A percentile compares a stretch with the other conserved stretches of the same genome.
phyloP scores from a whole-genome alignment of 2,329 filamentous ascomycete species.

The Mariannaea sp. region DNA sequence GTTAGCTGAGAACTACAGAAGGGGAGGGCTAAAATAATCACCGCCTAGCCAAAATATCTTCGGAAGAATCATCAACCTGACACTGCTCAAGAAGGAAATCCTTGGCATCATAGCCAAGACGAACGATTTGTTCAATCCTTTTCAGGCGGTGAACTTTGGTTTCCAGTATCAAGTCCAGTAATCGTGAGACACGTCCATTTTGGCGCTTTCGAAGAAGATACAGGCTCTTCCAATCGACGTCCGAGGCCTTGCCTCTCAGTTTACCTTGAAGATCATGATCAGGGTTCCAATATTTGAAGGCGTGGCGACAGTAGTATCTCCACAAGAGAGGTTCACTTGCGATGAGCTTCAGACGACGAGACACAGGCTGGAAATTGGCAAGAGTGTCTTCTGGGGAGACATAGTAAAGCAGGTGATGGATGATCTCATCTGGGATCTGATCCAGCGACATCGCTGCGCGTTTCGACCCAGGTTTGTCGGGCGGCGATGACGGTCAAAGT shows the following conservation, averaged over 20 bases:
- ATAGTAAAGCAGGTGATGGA: conserved; percentile 76
- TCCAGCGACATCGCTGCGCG: conserved; percentile 46
- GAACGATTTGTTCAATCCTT: conserved; percentile 72
- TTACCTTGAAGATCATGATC: conserved; percentile 65
- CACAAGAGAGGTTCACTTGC: conserved; percentile 77
- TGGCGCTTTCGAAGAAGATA: conserved; percentile 61
- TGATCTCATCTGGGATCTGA: conserved; percentile 78
- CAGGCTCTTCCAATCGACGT: conserved; percentile 75
- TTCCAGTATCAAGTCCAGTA: conserved; percentile 72
- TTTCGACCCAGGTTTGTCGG: conserved; percentile 22
- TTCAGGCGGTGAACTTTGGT: conserved; percentile 71
- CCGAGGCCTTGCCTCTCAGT: conserved; percentile 55
- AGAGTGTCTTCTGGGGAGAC: conserved; percentile 61
- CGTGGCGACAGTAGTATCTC: conserved; percentile 71
- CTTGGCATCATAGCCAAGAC: conserved; percentile 84
- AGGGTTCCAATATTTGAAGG: conserved; percentile 77
- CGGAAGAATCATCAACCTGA: conserved; percentile 59
- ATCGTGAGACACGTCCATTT: conserved; percentile 55
- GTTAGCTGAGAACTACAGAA: conserved; percentile 38
- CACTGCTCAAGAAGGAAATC: conserved; percentile 76
- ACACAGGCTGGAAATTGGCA: conserved; percentile 56
- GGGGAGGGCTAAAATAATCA: conserved; percentile 34
- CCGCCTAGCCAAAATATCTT: conserved; percentile 79
- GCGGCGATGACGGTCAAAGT: conserved; percentile 18
- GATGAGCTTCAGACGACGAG: conserved; percentile 66